A percentile compares a stretch with the other conserved stretches of the same genome.
These are phyloP conservation scores for Colletotrichum cordylinicola DNA, from an alignment of 2,329 filamentous ascomycete genomes.

Conservation along the genomic window DNA sequence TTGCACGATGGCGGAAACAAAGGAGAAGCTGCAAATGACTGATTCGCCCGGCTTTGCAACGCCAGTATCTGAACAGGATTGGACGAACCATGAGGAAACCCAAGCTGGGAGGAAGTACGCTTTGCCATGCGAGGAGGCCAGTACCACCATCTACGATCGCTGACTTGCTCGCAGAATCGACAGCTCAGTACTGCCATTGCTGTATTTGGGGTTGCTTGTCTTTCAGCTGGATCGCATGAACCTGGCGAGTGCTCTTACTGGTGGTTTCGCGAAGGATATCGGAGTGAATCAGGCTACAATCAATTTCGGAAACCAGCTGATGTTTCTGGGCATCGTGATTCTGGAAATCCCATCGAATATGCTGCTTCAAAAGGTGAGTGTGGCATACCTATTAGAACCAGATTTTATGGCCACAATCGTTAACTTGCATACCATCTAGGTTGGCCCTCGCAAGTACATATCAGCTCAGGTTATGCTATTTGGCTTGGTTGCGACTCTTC, in stretches of 20 bases:
- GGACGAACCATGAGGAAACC: slow-evolving; percentile 19
- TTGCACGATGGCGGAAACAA: background rate
- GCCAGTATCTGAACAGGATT: slow-evolving; percentile 1
- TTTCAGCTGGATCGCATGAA: slow-evolving; percentile 61
- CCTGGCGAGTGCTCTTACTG: slow-evolving; percentile 54
- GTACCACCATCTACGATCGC: background rate
- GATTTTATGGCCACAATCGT: rapidly evolving
- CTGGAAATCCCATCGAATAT: slow-evolving; percentile 59
- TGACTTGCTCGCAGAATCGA: slow-evolving; percentile 41
- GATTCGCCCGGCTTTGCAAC: background rate
- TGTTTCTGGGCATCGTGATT: slow-evolving; percentile 56
- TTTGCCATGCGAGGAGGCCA: background rate
- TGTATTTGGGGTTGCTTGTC: slow-evolving; percentile 54
- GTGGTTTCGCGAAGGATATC: slow-evolving; percentile 49
- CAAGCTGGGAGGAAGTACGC: slow-evolving; percentile 23
- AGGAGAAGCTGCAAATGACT: background rate
- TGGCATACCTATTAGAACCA: background rate
- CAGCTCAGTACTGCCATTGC: slow-evolving; percentile 49
- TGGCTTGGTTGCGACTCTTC: slow-evolving; percentile 49
- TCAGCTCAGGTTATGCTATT: slow-evolving; percentile 53
- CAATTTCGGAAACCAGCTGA: slow-evolving; percentile 58
- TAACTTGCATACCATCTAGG: slow-evolving; percentile 23
- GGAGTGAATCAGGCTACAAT: slow-evolving; percentile 50
- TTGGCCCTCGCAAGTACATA: slow-evolving; percentile 54
- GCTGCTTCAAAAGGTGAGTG: slow-evolving; percentile 35